Percentiles rank a stretch among this genome's conserved stretches.
phyloP scores from a whole-genome alignment of 2,329 filamentous ascomycete species.

The Stachybotrys echinatus region DNA sequence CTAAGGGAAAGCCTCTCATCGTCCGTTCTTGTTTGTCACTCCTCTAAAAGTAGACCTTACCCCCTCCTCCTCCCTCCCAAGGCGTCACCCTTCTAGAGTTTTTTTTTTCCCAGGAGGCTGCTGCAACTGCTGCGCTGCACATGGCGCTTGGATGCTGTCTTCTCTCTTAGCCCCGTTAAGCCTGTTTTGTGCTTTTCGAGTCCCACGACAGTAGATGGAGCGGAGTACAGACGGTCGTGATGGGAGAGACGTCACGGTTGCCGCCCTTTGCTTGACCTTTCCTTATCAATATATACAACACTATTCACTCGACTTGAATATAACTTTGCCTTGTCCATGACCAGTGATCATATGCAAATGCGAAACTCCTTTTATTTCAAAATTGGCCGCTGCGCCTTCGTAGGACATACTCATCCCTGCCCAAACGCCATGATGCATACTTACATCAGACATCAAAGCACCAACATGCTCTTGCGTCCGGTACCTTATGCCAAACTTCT shows the following conservation, averaged over 20 bases:
- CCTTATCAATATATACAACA: constrained; percentile 3
- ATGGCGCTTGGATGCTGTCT: constrained; percentile 48
- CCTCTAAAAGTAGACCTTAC: constrained; percentile 3
- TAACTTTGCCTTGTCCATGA: neutral
- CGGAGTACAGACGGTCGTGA: constrained; percentile 37
- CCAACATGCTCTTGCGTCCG: neutral
- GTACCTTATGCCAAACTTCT: neutral
- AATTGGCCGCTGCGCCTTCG: neutral
- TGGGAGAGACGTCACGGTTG: constrained; percentile 58
- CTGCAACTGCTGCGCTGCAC: neutral
- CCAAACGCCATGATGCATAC: neutral
- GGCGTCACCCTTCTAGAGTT: neutral
- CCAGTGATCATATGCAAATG: no score
- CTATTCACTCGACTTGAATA: neutral
- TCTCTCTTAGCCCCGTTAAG: constrained; percentile 51
- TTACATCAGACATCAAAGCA: neutral
- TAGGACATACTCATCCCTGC: neutral
- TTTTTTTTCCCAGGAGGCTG: neutral
- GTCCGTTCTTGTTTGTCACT: neutral
- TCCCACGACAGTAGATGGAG: constrained; percentile 43
- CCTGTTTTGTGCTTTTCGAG: constrained; percentile 11
- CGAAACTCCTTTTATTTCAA: neutral
- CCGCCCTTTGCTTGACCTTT: constrained; percentile 13
- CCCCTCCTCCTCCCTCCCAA: constrained; percentile 12
- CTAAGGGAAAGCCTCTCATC: constrained; percentile 38